These are phyloP conservation scores for Tricholoma sp. DNA, from an alignment of 768 basidiomycete species.

Conservation along the genomic window DNA sequence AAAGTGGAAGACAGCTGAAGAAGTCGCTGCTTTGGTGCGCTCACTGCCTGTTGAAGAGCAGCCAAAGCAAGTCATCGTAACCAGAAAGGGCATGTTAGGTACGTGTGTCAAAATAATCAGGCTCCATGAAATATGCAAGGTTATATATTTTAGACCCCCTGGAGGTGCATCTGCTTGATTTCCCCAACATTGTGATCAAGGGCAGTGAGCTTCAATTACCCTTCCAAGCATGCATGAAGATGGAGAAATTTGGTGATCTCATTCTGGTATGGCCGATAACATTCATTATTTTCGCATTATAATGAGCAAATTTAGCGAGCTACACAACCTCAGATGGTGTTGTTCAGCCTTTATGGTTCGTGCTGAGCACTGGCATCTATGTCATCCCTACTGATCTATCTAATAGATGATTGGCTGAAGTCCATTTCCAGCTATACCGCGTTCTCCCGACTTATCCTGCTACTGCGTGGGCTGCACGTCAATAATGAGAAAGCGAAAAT, in stretches of 20 bases:
- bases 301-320: constrained; percentile 54
- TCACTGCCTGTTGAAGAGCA: constrained; percentile 99
- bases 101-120: constrained; percentile 18
- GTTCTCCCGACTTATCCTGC: constrained; percentile 95
- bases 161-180: constrained; percentile 98
- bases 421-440: constrained; percentile 98
- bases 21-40: constrained; percentile 96
- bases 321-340: constrained; percentile 98
- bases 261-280: constrained; percentile 55
- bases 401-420: constrained; percentile 93
- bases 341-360: constrained; percentile 92
- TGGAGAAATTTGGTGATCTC: constrained; percentile 99
- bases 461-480: constrained; percentile 95
- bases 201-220: constrained; percentile 96
- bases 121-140: not conserved
- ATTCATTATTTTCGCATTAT: not conserved
- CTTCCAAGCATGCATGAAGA: constrained; percentile 99
- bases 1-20: constrained; percentile 99
- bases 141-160: constrained; percentile 59
- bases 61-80: constrained; percentile 99
- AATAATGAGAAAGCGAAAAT: constrained; percentile 99
- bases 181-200: constrained; percentile 99
- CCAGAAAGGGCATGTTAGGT: constrained; percentile 99
- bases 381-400: not conserved
- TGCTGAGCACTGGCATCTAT: not conserved